These are phyloP conservation scores for Podila epigama DNA, from an alignment of 192 early-diverging fungal species.

Conservation along the genomic window DNA sequence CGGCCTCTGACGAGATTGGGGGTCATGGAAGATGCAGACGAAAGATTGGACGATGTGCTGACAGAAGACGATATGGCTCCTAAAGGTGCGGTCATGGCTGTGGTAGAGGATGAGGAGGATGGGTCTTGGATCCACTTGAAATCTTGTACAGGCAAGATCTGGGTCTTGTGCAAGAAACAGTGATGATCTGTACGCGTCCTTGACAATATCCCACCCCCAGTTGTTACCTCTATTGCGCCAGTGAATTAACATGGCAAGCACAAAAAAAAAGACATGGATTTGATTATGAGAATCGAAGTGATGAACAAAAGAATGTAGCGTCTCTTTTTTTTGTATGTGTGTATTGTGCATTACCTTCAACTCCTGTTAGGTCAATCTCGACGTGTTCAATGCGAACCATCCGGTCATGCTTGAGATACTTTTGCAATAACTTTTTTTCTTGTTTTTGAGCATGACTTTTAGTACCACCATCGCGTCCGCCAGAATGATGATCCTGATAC, in stretches of 20 bases:
- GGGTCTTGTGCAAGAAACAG: constrained; percentile 35
- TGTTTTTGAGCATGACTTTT: background rate
- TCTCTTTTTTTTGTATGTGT: background rate
- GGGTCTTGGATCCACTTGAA: constrained; percentile 19
- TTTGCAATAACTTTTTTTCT: too few species aligned
- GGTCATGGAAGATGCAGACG: background rate
- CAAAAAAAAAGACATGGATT: background rate
- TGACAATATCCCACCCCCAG: constrained; percentile 22
- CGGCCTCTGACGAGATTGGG: background rate
- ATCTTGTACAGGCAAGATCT: constrained; percentile 16
- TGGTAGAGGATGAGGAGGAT: background rate
- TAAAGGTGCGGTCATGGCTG: background rate
- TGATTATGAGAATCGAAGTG: background rate
- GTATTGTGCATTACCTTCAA: constrained; percentile 45
- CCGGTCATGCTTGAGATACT: constrained; percentile 1
- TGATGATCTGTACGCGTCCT: constrained; percentile 25
- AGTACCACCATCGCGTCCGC: background rate
- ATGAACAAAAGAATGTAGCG: background rate
- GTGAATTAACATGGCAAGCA: background rate
- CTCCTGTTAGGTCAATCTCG: constrained; percentile 32
- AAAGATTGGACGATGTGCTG: background rate
- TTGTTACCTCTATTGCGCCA: constrained; percentile 18
- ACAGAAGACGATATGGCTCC: background rate
- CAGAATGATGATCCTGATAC: too few species aligned
- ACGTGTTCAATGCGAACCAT: constrained; percentile 20